Base-by-base conservation (phyloP, 495 filamentous ascomycete species). In the Delitschia confertaspora region DNA sequence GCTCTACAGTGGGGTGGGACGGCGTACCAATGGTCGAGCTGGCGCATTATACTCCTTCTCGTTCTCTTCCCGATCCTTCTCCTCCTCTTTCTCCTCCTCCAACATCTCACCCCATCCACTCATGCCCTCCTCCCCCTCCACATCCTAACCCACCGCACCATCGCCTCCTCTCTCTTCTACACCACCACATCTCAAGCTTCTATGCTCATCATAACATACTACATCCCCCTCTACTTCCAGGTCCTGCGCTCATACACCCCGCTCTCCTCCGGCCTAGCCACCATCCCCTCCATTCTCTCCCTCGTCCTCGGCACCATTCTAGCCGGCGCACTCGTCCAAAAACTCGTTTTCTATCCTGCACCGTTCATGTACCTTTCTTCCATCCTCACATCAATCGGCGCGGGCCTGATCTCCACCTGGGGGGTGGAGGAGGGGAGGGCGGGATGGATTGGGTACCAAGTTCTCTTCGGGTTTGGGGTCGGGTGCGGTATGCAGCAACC, bases 191-290 rank as follows among this genome's bases (percentile, higher is more conserved):
- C 82, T 6, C 79, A 76, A 18, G 73, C 70, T n/a, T 60, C 71
- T 0, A 84, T 86, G 62, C 75, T 89, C 41, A 62, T 82, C 24
- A 23, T 44, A 16, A 30, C 47, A 2, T 55, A 57, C 40, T 81
- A 82, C 68, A 63, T 93, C 14, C 86, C 88, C 0, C 81, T 89
- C 51, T 95, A 82, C 81, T 93, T 95, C 69, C 88, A 95, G 56
- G 76, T 84, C 4, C 78, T 94, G 60, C 80, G 88, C 58, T 74
- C 71, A 35, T 75, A 73, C 0, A 67, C 67, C 0, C 81, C 87
- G 9, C 73, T 77, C 9, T 65, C 74, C 25, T 86, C 82, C 0
- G 88, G 88, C 16, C 81, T 93, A 58, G 75, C 76, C 61, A 84
- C 79, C 47, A 63, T 94, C 8, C 87, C 87, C 0, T 69, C 83